These are phyloP conservation scores for Gleditsia sinensis DNA, from an alignment of 306 rosid species.

Conservation along the genomic window DNA sequence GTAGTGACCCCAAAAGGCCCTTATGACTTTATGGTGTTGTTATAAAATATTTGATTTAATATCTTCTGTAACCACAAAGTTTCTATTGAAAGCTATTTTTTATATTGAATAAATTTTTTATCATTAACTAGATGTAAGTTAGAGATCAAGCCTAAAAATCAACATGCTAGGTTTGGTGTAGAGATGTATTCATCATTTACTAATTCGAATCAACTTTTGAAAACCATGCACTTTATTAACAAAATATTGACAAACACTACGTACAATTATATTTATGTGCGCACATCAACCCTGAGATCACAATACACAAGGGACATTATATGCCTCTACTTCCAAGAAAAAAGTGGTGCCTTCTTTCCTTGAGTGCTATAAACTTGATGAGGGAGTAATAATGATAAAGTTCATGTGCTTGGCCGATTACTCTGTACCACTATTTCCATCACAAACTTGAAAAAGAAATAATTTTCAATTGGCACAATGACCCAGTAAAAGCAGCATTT, in stretches of 20 bases:
- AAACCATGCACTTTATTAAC: neutral
- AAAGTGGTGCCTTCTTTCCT: constrained; percentile 24
- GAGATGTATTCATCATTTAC: neutral
- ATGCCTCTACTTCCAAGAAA: constrained; percentile 34
- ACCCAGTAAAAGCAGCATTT: constrained; percentile 40
- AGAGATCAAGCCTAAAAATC: too few relatives aligned
- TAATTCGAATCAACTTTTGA: neutral
- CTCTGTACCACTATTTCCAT: constrained; percentile 21
- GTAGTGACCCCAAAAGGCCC: too few relatives aligned
- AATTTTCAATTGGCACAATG: constrained; percentile 25
- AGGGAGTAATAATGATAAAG: constrained; percentile 35
- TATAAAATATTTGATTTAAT: too few relatives aligned
- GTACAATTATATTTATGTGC: neutral
- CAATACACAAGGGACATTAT: constrained; percentile 13
- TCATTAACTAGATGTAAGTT: too few relatives aligned
- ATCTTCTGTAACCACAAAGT: too few relatives aligned
- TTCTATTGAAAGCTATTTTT: too few relatives aligned
- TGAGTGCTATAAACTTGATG: constrained; percentile 10
- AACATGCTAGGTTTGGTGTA: too few relatives aligned
- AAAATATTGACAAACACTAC: constrained; percentile 2
- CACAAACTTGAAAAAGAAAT: constrained; percentile 26
- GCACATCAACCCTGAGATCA: constrained; percentile 6
- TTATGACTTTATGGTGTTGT: too few relatives aligned
- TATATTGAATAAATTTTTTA: too few relatives aligned
- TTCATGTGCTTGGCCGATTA: constrained; percentile 46